Evolutionary conservation across 345 rosid species (phyloP).

Genomic region (Gossypium rotundifolium): DNA sequence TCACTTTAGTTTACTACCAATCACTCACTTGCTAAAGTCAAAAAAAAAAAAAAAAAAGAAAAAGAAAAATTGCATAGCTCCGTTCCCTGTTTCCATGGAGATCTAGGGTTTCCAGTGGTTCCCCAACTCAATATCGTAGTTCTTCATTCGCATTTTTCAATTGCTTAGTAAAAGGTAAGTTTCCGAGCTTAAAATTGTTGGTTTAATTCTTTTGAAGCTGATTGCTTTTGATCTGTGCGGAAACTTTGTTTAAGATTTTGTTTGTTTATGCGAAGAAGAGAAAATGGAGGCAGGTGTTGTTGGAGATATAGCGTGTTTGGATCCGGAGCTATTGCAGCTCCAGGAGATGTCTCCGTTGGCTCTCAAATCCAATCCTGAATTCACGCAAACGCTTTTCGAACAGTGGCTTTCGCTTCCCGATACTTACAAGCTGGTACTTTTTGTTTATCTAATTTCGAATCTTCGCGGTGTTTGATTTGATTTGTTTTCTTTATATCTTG

Average conservation of each 20-base stretch:
- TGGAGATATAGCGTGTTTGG: constrained; percentile 60
- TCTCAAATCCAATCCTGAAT: constrained; percentile 66
- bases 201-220: constrained; percentile 1
- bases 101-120: constrained; percentile 36
- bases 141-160: neutral
- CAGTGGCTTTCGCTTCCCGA: constrained; percentile 97
- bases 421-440: constrained; percentile 60
- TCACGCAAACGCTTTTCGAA: constrained; percentile 71
- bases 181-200: neutral
- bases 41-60: neutral
- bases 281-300: constrained; percentile 36
- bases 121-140: constrained; percentile 19
- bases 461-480: neutral
- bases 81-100: constrained; percentile 19
- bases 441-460: neutral
- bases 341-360: constrained; percentile 70
- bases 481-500: neutral
- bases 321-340: constrained; percentile 79
- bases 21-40: neutral
- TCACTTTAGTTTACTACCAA: constrained; percentile 17
- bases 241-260: constrained; percentile 16
- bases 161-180: neutral
- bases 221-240: constrained; percentile 4
- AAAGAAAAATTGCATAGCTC: neutral
- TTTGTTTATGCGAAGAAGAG: constrained; percentile 24